phyloP scores from a whole-genome alignment of 306 rosid genomes.

The Trifolium pratense region DNA sequence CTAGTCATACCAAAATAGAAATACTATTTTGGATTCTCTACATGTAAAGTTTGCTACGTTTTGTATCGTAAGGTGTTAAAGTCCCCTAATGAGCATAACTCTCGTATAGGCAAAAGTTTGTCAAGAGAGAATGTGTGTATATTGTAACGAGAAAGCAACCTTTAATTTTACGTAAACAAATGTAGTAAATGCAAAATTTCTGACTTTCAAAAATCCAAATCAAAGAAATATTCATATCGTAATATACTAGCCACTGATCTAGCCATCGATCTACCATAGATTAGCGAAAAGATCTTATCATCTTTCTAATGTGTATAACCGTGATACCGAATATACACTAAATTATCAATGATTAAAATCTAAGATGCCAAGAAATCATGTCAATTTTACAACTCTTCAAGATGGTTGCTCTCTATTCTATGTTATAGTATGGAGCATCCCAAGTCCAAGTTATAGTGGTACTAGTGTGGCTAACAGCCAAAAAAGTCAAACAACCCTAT shows the following conservation, averaged over 20 bases:
- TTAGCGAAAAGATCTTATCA: not conserved
- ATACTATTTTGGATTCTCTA: too few species aligned
- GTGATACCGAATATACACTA: not conserved
- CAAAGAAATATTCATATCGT: not conserved
- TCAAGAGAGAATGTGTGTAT: too few species aligned
- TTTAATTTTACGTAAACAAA: too few species aligned
- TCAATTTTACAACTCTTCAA: slow-evolving; percentile 33
- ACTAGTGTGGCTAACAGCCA: slow-evolving; percentile 40
- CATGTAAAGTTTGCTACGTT: too few species aligned
- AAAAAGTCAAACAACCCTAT: slow-evolving; percentile 50
- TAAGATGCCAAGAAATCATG: slow-evolving; percentile 26
- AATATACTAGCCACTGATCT: not conserved
- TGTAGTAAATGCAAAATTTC: too few species aligned
- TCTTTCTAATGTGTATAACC: not conserved
- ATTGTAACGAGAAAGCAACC: too few species aligned
- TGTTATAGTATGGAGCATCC: slow-evolving; percentile 6
- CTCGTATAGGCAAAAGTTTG: too few species aligned
- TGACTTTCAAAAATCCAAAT: too few species aligned
- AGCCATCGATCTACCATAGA: too few species aligned
- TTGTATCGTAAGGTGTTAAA: too few species aligned
- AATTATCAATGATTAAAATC: slow-evolving; percentile 5
- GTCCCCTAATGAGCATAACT: too few species aligned
- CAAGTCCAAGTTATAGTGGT: slow-evolving; percentile 33
- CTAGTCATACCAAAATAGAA: too few species aligned
- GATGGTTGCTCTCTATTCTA: slow-evolving; percentile 12